Evolutionary conservation across 2,329 filamentous ascomycete species (phyloP).

Genomic region (Penicillium italicum): DNA sequence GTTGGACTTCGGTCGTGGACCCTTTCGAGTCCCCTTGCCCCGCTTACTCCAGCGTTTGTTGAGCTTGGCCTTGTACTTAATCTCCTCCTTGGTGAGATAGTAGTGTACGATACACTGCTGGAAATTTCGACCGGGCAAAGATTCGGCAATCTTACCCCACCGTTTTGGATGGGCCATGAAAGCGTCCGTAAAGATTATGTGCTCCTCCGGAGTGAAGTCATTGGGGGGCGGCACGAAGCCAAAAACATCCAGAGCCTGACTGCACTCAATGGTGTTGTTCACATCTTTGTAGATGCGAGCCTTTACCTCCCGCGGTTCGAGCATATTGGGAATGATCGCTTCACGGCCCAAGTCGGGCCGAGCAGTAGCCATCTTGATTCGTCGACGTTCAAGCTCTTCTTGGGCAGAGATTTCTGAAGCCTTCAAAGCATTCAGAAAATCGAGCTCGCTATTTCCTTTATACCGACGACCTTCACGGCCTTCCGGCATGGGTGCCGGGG

Average conservation of each 20-base stretch:
- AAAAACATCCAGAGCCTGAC: constrained; percentile 43
- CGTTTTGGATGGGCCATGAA: constrained; percentile 50
- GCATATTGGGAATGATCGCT: constrained; percentile 49
- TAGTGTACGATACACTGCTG: constrained; percentile 51
- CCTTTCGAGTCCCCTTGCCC: constrained; percentile 35
- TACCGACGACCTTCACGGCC: constrained; percentile 41
- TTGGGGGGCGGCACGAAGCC: constrained; percentile 46
- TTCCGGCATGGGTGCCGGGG: constrained; percentile 34
- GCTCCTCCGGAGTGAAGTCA: constrained; percentile 48
- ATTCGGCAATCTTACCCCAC: constrained; percentile 51
- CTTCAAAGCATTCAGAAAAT: constrained; percentile 48
- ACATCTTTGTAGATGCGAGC: constrained; percentile 46
- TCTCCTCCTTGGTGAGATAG: constrained; percentile 49
- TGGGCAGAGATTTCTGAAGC: constrained; percentile 48
- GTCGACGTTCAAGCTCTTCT: constrained; percentile 46
- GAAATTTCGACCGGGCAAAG: constrained; percentile 45
- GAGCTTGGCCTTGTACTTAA: constrained; percentile 50
- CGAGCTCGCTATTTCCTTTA: constrained; percentile 49
- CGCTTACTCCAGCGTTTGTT: constrained; percentile 46
- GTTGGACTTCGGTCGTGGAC: constrained; percentile 45
- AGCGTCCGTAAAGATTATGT: constrained; percentile 45
- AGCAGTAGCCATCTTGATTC: constrained; percentile 43
- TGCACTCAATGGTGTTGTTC: constrained; percentile 42
- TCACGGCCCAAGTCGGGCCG: constrained; percentile 45
- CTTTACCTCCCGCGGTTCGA: constrained; percentile 40